Conservation (phyloP, 2,329 filamentous ascomycete species). For the Pezicula neosporulosa region DNA sequence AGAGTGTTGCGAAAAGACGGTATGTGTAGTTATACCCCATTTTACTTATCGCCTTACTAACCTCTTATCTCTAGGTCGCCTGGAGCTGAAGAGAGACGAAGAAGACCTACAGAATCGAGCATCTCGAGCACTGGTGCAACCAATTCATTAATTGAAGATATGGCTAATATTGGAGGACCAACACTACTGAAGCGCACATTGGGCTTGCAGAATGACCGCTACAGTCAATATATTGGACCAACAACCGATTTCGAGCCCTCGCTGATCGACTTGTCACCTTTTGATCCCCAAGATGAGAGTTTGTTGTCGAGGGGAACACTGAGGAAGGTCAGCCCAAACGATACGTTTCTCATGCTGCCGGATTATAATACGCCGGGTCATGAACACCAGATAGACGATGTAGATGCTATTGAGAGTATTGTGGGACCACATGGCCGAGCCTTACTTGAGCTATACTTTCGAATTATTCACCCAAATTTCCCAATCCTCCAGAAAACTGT, state of each 20-base stretch:
- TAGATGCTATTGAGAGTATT: slow-evolving; percentile 70
- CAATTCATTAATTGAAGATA: slow-evolving; percentile 63
- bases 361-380: slow-evolving; percentile 70
- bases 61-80: slow-evolving; percentile 45
- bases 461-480: slow-evolving; percentile 75
- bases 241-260: slow-evolving; percentile 82
- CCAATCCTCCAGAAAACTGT: slow-evolving; percentile 80
- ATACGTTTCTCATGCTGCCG: slow-evolving; percentile 78
- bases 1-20: slow-evolving; percentile 66
- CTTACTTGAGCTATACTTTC: slow-evolving; percentile 78
- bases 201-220: slow-evolving; percentile 73
- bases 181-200: slow-evolving; percentile 66
- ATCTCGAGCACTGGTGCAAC: slow-evolving; percentile 60
- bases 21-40: slow-evolving; percentile 30
- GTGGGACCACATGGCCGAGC: slow-evolving; percentile 74
- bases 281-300: slow-evolving; percentile 79
- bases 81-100: slow-evolving; percentile 50
- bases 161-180: slow-evolving; percentile 66
- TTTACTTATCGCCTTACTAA: background rate
- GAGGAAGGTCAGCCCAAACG: slow-evolving; percentile 71
- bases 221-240: slow-evolving; percentile 79
- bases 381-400: slow-evolving; percentile 65
- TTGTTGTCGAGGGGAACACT: slow-evolving; percentile 65
- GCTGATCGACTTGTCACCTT: slow-evolving; percentile 76
- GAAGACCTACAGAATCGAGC: slow-evolving; percentile 52